Evolutionary conservation across 2,329 filamentous ascomycete species (phyloP).

Genomic region (Rasamsonia emersonii): DNA sequence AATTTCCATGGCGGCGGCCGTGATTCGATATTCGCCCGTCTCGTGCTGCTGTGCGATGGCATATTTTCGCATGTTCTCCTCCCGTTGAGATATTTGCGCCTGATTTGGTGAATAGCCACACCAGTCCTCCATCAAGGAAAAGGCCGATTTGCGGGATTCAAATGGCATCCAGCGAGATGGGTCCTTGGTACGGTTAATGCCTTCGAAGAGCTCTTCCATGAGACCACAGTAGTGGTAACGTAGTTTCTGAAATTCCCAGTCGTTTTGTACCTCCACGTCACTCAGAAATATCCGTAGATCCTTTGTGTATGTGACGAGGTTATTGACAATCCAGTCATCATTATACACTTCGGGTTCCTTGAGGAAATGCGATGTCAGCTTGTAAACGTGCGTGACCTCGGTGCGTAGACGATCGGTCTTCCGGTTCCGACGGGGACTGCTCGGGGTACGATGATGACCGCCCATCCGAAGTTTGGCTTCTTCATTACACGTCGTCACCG

Average conservation of each 20-base stretch:
- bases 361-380: slow-evolving; percentile 83
- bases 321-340: slow-evolving; percentile 84
- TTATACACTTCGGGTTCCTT: slow-evolving; percentile 68
- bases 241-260: slow-evolving; percentile 88
- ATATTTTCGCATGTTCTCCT: slow-evolving; percentile 80
- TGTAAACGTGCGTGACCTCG: slow-evolving; percentile 93
- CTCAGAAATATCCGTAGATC: slow-evolving; percentile 91
- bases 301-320: slow-evolving; percentile 80
- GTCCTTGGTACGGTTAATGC: slow-evolving; percentile 75
- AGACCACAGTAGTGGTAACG: slow-evolving; percentile 90
- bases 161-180: slow-evolving; percentile 95
- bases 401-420: slow-evolving; percentile 82
- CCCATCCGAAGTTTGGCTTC: slow-evolving; percentile 74
- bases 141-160: slow-evolving; percentile 88
- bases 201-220: slow-evolving; percentile 86
- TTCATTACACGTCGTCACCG: slow-evolving; percentile 76
- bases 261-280: slow-evolving; percentile 87
- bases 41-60: slow-evolving; percentile 69
- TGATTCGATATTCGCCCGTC: slow-evolving; percentile 63
- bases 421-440: slow-evolving; percentile 69
- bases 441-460: slow-evolving; percentile 71
- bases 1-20: slow-evolving; percentile 88
- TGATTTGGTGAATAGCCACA: slow-evolving; percentile 95
- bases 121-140: slow-evolving; percentile 98
- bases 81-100: slow-evolving; percentile 66